Percentiles rank a stretch among this genome's conserved stretches.
Conservation (phyloP, 192 early-diverging fungal species). For the Mortierella hygrophila region DNA sequence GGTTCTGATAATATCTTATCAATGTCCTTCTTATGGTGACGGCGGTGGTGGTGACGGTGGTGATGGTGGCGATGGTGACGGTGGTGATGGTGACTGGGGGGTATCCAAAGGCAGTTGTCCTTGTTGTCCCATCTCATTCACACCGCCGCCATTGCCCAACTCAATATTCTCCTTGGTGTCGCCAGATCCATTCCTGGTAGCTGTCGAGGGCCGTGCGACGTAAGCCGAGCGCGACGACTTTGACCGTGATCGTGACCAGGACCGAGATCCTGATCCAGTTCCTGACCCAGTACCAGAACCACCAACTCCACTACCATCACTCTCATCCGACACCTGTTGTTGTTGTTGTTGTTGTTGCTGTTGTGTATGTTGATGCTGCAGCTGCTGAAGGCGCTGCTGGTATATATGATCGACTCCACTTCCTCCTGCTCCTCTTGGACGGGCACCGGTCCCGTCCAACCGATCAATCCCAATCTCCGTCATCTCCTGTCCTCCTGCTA, state of each 20-base stretch:
- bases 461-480: background rate
- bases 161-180: background rate
- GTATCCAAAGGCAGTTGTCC: background rate
- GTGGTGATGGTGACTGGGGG: background rate
- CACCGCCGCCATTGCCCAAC: background rate
- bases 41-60: background rate
- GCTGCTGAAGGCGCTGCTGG: background rate
- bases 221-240: background rate
- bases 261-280: background rate
- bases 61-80: background rate
- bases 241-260: background rate
- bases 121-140: background rate
- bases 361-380: background rate
- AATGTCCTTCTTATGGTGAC: background rate
- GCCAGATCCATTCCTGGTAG: background rate
- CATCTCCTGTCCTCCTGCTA: background rate
- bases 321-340: background rate
- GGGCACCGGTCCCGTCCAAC: background rate
- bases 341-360: background rate
- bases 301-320: slow-evolving; percentile 4
- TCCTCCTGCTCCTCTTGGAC: background rate
- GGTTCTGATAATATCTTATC: background rate
- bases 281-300: background rate
- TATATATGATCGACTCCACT: background rate
- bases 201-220: background rate